These are phyloP conservation scores for Saccharomyces hybrid DNA, from an alignment of 1,139 yeast genomes.

Conservation along the genomic window DNA sequence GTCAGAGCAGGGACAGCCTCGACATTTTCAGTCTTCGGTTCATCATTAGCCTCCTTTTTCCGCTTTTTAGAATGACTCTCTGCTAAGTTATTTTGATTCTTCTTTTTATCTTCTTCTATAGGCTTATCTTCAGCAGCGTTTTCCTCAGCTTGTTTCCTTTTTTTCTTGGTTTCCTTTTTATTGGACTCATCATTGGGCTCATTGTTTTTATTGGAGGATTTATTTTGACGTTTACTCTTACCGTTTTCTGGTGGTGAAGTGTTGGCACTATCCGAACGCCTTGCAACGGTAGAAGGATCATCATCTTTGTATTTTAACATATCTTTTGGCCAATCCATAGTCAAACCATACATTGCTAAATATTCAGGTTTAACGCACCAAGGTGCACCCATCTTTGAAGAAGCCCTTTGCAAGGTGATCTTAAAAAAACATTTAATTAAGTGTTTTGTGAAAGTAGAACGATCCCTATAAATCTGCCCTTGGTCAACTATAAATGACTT, in stretches of 20 bases:
- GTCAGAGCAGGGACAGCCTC: slow-evolving; percentile 3
- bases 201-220: not conserved
- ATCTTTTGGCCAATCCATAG: slow-evolving; percentile 31
- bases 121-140: slow-evolving; percentile 4
- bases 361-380: slow-evolving; percentile 88
- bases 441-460: slow-evolving; percentile 85
- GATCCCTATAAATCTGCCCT: slow-evolving; percentile 66
- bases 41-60: slow-evolving; percentile 10
- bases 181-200: not conserved
- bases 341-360: slow-evolving; percentile 34
- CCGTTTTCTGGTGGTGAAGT: slow-evolving; percentile 3
- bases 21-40: slow-evolving; percentile 2
- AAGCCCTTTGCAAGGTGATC: slow-evolving; percentile 65
- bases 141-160: slow-evolving; percentile 9
- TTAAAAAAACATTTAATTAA: slow-evolving; percentile 83
- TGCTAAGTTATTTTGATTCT: not conserved
- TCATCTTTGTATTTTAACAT: slow-evolving; percentile 29
- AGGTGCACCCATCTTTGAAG: slow-evolving; percentile 85
- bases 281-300: slow-evolving; percentile 31
- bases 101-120: slow-evolving; percentile 10
- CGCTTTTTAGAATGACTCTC: slow-evolving; percentile 7
- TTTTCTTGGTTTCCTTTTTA: slow-evolving; percentile 7
- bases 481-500: slow-evolving; percentile 67
- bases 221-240: slow-evolving; percentile 3
- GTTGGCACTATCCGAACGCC: slow-evolving; percentile 8